These are phyloP conservation scores for Selenicereus undatus DNA, from an alignment of 148 eudicot species.

Conservation along the genomic window DNA sequence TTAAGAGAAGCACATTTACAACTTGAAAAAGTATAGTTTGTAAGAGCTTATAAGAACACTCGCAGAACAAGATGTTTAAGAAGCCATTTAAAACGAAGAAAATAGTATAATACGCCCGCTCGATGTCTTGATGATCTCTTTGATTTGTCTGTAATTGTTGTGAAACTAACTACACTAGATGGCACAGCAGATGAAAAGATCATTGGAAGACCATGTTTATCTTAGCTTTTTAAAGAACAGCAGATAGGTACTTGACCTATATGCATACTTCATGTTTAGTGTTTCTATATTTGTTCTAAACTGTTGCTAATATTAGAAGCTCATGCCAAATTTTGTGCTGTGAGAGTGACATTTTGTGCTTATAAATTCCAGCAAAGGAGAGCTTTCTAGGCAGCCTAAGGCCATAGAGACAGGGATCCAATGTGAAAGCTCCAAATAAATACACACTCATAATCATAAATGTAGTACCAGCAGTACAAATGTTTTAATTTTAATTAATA, in stretches of 20 bases:
- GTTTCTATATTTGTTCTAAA: not conserved
- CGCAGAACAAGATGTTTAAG: too few species aligned
- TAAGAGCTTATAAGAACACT: too few species aligned
- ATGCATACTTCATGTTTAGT: not conserved
- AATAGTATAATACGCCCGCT: too few species aligned
- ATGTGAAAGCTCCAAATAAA: conserved; percentile 12
- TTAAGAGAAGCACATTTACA: not conserved
- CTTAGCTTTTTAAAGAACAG: not conserved
- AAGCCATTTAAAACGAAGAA: too few species aligned
- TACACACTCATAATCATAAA: not conserved
- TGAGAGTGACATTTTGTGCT: not conserved
- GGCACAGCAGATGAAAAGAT: not conserved
- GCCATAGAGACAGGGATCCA: not conserved
- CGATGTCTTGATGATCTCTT: not conserved
- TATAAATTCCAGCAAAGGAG: not conserved
- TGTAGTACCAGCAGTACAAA: not conserved
- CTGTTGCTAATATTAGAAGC: not conserved
- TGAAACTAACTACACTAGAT: not conserved
- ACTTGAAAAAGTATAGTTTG: too few species aligned
- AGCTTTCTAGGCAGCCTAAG: not conserved
- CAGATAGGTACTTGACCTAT: not conserved
- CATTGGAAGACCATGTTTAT: not conserved
- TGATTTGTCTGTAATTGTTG: not conserved
- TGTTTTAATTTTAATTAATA: conserved; percentile 1
- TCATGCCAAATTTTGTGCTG: not conserved